Percentiles rank a stretch among this genome's conserved stretches.
phyloP scores from a whole-genome alignment of 2,329 filamentous ascomycete genomes.

The Endothia cerciana region DNA sequence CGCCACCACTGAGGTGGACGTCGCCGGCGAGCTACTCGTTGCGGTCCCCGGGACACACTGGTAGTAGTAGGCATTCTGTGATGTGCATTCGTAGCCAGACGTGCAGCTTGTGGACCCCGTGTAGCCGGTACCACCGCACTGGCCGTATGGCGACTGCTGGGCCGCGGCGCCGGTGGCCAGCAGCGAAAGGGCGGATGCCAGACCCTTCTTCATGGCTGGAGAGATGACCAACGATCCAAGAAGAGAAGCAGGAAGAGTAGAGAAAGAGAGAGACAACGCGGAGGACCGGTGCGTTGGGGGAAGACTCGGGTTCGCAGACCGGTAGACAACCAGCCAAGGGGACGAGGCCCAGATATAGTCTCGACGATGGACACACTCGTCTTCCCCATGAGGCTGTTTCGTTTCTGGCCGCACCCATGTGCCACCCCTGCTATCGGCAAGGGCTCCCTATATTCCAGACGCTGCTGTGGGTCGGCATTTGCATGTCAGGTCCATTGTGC shows the following conservation, averaged over 20 bases:
- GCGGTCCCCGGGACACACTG: slow-evolving; percentile 32
- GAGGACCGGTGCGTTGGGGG: background rate
- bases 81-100: slow-evolving; percentile 30
- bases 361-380: background rate
- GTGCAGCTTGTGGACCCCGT: slow-evolving; percentile 33
- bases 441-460: slow-evolving; percentile 15
- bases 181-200: slow-evolving; percentile 21
- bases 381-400: slow-evolving; percentile 5
- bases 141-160: slow-evolving; percentile 33
- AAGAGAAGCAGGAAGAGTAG: background rate
- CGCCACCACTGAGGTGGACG: slow-evolving; percentile 19
- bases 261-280: background rate
- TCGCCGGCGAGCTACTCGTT: slow-evolving; percentile 11
- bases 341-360: background rate
- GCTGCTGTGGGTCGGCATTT: slow-evolving; percentile 7
- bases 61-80: slow-evolving; percentile 34
- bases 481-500: background rate
- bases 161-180: slow-evolving; percentile 20
- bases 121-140: slow-evolving; percentile 31
- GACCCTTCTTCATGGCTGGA: slow-evolving; percentile 19
- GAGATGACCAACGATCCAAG: background rate
- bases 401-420: background rate
- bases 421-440: slow-evolving; percentile 6
- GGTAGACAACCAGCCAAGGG: background rate
- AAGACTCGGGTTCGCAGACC: background rate